These are phyloP conservation scores for Prorocentrum cordatum DNA, from an alignment of 169 alveolate genomes.

Conservation along the genomic window DNA sequence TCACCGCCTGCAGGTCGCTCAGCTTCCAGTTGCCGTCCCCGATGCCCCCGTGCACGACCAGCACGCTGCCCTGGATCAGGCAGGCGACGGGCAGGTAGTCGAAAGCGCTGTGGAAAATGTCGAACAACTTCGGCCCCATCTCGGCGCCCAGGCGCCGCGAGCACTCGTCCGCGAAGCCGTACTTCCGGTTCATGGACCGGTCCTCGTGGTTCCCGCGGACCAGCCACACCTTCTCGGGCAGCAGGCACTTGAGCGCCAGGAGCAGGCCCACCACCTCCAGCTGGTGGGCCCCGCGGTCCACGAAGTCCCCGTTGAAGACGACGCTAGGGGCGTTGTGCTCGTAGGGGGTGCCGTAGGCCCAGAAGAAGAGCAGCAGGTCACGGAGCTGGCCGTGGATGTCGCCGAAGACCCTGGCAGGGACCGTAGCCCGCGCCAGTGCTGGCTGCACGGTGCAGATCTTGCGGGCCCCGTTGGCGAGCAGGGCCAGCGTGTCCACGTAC, in stretches of 20 bases:
- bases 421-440: neutral
- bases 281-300: constrained; percentile 46
- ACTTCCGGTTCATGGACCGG: constrained; percentile 6
- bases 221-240: neutral
- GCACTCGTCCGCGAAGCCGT: constrained; percentile 21
- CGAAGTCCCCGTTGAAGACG: constrained; percentile 47
- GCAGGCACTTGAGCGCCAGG: constrained; percentile 6
- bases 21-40: constrained; percentile 55
- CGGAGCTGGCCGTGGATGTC: constrained; percentile 59
- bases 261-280: constrained; percentile 49
- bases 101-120: constrained; percentile 6
- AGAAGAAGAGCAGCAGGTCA: constrained; percentile 21
- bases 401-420: constrained; percentile 29
- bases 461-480: too few species aligned
- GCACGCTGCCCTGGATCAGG: constrained; percentile 9
- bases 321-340: neutral
- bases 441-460: too few species aligned
- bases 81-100: constrained; percentile 62
- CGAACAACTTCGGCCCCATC: neutral
- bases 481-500: too few species aligned
- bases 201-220: constrained; percentile 65
- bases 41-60: constrained; percentile 35
- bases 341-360: neutral
- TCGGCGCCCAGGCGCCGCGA: neutral
- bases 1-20: too few species aligned